phyloP scores from a whole-genome alignment of 768 basidiomycete genomes.

The Phlegmacium glaucopus region DNA sequence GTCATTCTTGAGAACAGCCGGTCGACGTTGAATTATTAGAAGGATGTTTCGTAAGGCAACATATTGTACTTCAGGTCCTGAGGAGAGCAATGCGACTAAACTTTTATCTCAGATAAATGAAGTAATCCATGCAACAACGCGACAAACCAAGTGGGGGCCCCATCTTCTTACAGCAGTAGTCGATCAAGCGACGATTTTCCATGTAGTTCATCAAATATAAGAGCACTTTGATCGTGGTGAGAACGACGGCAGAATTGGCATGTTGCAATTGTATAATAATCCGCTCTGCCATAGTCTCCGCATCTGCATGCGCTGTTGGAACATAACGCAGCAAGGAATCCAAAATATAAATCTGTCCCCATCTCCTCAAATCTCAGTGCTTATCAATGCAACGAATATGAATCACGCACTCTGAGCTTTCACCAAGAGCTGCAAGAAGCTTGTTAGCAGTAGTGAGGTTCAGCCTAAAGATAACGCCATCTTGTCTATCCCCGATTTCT shows the following conservation, averaged over 20 bases:
- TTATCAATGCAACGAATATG: not conserved
- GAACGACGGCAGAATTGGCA: conserved; percentile 98
- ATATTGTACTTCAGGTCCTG: conserved; percentile 98
- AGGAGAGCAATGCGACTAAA: conserved; percentile 89
- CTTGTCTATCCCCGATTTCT: conserved; percentile 95
- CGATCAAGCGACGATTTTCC: conserved; percentile 81
- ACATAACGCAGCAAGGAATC: conserved; percentile 92
- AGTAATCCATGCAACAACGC: conserved; percentile 1
- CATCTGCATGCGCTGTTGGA: conserved; percentile 84
- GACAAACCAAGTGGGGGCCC: conserved; percentile 86
- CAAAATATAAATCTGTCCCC: conserved; percentile 98
- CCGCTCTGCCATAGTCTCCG: conserved; percentile 93
- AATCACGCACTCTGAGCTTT: conserved; percentile 90
- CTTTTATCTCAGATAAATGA: not conserved
- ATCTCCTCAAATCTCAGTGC: conserved; percentile 47
- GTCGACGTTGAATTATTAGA: conserved; percentile 93
- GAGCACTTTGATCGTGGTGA: conserved; percentile 96
- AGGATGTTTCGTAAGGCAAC: conserved; percentile 96
- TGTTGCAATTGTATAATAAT: conserved; percentile 92
- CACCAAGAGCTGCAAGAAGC: conserved; percentile 84
- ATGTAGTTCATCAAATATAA: conserved; percentile 99
- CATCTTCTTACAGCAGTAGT: conserved; percentile 95
- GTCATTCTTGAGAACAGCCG: conserved; percentile 90
- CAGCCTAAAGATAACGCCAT: conserved; percentile 89
- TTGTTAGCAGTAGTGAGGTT: conserved; percentile 88